Evolutionary conservation across 2,329 filamentous ascomycete genomes (phyloP).

Genomic region (Pestalotiopsis sp.): DNA sequence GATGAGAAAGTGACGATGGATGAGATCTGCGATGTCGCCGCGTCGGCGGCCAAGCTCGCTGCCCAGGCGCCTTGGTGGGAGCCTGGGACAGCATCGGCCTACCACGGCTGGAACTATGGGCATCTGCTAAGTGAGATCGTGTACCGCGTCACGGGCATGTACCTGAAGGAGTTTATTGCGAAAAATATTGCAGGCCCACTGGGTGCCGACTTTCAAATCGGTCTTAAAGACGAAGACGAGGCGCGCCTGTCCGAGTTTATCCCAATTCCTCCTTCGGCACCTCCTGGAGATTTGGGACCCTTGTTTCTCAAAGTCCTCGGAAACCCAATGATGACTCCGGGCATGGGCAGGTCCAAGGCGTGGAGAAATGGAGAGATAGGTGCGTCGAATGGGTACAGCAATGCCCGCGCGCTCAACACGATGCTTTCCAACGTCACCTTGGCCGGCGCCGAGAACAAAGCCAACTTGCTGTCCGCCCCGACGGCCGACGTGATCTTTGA

Average conservation of each 20-base stretch:
- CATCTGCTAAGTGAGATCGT: constrained; percentile 46
- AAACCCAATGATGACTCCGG: constrained; percentile 27
- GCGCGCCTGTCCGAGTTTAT: constrained; percentile 38
- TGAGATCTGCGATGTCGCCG: constrained; percentile 33
- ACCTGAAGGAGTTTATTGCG: constrained; percentile 40
- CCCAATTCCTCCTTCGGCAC: constrained; percentile 22
- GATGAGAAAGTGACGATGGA: constrained; percentile 32
- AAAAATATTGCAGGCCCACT: too few species aligned
- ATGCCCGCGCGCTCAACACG: constrained; percentile 42
- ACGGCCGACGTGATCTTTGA: constrained; percentile 47
- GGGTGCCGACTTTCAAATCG: constrained; percentile 51
- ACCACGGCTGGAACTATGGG: constrained; percentile 41
- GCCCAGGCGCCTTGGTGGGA: constrained; percentile 44
- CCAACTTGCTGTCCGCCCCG: constrained; percentile 37
- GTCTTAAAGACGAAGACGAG: constrained; percentile 42
- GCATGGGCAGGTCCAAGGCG: constrained; percentile 23
- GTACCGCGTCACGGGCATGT: constrained; percentile 39
- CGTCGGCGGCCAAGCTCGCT: constrained; percentile 35
- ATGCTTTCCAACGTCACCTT: constrained; percentile 61
- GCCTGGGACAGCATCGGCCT: constrained; percentile 42
- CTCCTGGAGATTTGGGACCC: constrained; percentile 23
- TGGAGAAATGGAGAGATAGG: constrained; percentile 45
- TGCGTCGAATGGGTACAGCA: constrained; percentile 45
- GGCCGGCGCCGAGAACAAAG: constrained; percentile 15
- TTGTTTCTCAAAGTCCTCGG: constrained; percentile 31